Evolutionary conservation across 139 green algal genomes (phyloP).

Genomic region (Chlamydomonas eustigma): DNA sequence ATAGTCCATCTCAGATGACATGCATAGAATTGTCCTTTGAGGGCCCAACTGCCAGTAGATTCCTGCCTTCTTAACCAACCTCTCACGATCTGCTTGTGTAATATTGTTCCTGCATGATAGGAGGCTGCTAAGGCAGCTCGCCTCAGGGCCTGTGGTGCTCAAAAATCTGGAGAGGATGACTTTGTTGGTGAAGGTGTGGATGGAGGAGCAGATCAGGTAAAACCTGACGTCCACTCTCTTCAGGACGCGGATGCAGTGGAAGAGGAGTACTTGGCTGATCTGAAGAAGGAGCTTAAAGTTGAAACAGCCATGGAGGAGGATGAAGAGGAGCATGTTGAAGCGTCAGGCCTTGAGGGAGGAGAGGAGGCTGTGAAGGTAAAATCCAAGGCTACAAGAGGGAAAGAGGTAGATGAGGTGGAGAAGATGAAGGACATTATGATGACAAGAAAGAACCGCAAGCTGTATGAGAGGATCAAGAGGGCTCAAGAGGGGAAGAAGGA

Average conservation of each 20-base stretch:
- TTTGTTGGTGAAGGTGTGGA: conserved; percentile 23
- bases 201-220: not conserved
- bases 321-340: conserved; percentile 7
- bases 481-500: conserved; percentile 51
- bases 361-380: conserved; percentile 34
- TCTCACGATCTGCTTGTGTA: no score
- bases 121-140: conserved; percentile 62
- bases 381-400: conserved; percentile 5
- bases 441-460: conserved; percentile 77
- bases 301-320: conserved; percentile 7
- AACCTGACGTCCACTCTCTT: not conserved
- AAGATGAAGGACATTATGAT: conserved; percentile 87
- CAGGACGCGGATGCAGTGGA: conserved; percentile 46
- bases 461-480: conserved; percentile 82
- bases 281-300: conserved; percentile 60
- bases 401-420: conserved; percentile 51
- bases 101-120: no score
- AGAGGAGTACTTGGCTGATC: conserved; percentile 51
- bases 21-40: no score
- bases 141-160: conserved; percentile 38
- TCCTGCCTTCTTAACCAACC: no score
- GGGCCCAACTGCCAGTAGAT: no score
- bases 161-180: conserved; percentile 20
- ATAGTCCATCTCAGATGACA: no score
- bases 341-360: not conserved